Evolutionary conservation across 179 eudicot species (phyloP), one percentile per base, ranked within the genome.

Genomic region (Heliamphora pulchella): DNA sequence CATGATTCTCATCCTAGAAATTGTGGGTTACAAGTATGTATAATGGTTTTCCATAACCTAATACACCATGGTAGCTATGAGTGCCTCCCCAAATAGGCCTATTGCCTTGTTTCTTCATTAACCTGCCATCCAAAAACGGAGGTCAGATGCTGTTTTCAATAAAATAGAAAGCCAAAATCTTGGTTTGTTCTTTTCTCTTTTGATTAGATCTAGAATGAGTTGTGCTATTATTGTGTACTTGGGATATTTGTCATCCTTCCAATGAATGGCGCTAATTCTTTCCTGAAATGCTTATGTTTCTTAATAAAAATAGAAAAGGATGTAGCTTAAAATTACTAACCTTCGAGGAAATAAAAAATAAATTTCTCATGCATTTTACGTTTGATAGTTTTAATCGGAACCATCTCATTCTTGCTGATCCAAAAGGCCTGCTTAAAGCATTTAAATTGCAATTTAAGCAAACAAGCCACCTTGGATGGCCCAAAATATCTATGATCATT

Each of bases 361-460:
- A 8, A 54, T 54, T 54, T 54, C 58, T 54, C 58, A 54, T 54
- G 58, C 54, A 54, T 54, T 2, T 3, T 54, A 54, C 10, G 58
- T 10, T 7, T 54, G 54, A 51, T 51, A 51, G 13, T 2, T 46
- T 10, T 11, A 3, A 8, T 48, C 9, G 41, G 41, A 71, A 48
- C 48, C 74, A 18, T 14, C 57, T 71, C 53, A 71, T 71, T 48
- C 31, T 71, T 47, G 57, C 55, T 71, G 74, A 69, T 48, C 39
- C n/a, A 71, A 48, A 71, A 55, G 74, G 74, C 3, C 31, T 2
- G 18, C 74, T 70, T 39, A 14, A 68, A 68, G 72, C 20, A 68
- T 39, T 43, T 43, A 47, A 44, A n/a, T 54, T 70, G 31, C 74
- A 70, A 70, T 46, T 47, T 46, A 15, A 44, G 46, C 8, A 2